Base-by-base conservation (phyloP, 306 rosid genomes). In the Cucurbita moschata region DNA sequence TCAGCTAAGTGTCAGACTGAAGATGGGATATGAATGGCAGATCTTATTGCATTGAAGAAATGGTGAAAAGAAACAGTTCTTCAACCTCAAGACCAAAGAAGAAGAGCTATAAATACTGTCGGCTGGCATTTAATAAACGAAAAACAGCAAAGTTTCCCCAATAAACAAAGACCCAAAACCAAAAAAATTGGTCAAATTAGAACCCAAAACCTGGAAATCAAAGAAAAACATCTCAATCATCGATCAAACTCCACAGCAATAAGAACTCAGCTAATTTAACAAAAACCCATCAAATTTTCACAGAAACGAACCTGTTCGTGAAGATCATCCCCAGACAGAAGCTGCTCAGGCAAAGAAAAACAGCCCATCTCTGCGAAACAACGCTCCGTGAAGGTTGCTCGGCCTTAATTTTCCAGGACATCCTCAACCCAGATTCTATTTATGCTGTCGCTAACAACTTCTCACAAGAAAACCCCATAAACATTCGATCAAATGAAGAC, bases 251-350 rank as follows among this genome's bases (percentile, higher is more conserved):
- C 13, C 71, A 62, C 68, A 1, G 18, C 37, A 9, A 58, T 58
- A 11, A 11, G 40, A 59, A 59, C 44, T 61, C 51, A 23, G 44
- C 60, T 50, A 70, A 37, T 21, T 46, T n/a, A 72, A 40, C 51
- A 71, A 40, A 30, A 72, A 23, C 39, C 76, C 62, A 54, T 16
- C 38, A 54, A 54, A 23, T 30, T 30, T 23, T 30, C 3, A 67
- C 19, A 67, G 55, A 67, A 30, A 35, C 1, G 59, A 74, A 74
- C 77, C 77, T 74, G 77, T 74, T 74, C 0, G 77, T 74, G 71
- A 60, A 74, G 60, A 74, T 10, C 77, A 62, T 46, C 55, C 77
- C 77, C 5, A 74, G 18, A 74, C 77, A 74, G 77, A 74, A 74
- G 71, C 77, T 74, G 35, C 59, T 49, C 12, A 74, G 13, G 77